Evolutionary conservation across 2,329 filamentous ascomycete species (phyloP).

Genomic region (Fusarium siculi): DNA sequence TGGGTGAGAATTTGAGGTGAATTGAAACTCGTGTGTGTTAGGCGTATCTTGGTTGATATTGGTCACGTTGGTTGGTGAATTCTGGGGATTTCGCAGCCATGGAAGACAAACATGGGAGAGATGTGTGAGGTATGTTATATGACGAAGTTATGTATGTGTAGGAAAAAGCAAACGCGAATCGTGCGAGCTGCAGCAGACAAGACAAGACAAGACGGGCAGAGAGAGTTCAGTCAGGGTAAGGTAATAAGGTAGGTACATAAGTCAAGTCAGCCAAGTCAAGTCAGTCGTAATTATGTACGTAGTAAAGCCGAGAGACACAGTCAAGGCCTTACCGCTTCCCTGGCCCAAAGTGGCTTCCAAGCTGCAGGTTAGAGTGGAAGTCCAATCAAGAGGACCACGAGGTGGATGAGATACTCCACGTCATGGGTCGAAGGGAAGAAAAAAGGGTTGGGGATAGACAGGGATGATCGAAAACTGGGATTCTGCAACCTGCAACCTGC

Average conservation of each 20-base stretch:
- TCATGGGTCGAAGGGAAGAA: constrained; percentile 34
- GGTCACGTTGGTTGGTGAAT: constrained; percentile 17
- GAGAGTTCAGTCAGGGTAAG: background rate
- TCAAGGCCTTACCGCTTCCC: constrained; percentile 43
- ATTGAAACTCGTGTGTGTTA: background rate
- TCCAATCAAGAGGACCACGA: constrained; percentile 36
- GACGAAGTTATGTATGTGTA: constrained; percentile 10
- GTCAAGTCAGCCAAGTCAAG: background rate
- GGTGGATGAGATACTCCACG: constrained; percentile 40
- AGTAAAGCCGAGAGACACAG: constrained; percentile 28
- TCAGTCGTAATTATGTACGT: constrained; percentile 24
- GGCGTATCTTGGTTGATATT: constrained; percentile 14
- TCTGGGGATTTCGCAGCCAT: constrained; percentile 23
- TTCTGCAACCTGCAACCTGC: constrained; percentile 19
- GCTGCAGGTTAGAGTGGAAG: constrained; percentile 37
- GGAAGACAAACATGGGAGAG: constrained; percentile 3
- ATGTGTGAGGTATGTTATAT: constrained; percentile 20
- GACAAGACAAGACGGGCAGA: background rate
- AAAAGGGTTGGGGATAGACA: constrained; percentile 33
- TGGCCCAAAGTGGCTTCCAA: constrained; percentile 37
- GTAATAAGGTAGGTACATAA: background rate
- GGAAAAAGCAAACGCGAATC: constrained; percentile 21
- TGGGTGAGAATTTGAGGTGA: constrained; percentile 1
- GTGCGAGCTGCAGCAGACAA: background rate
- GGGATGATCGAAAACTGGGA: constrained; percentile 10